Percentiles rank a stretch among this genome's conserved stretches.
These are phyloP conservation scores for Orobanche coerulescens DNA, from an alignment of 257 asterid species.

Conservation along the genomic window DNA sequence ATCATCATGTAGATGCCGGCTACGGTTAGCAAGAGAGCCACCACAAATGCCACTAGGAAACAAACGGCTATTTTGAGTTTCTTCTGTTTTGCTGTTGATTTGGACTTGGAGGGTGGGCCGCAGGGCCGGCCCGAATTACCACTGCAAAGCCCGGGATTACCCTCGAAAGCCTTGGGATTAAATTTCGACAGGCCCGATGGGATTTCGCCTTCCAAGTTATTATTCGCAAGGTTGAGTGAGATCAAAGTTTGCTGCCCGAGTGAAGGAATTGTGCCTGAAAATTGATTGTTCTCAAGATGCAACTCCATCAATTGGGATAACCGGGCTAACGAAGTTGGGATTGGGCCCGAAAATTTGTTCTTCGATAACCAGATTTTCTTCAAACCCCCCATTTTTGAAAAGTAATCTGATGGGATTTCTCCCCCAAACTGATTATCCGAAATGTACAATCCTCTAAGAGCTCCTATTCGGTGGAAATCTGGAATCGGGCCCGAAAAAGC, in stretches of 20 bases:
- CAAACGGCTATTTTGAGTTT: slow-evolving; percentile 19
- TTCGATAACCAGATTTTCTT: slow-evolving; percentile 65
- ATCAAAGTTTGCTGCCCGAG: slow-evolving; percentile 30
- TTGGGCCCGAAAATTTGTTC: slow-evolving; percentile 51
- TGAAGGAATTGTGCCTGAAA: slow-evolving; percentile 54
- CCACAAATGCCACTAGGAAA: slow-evolving; percentile 15
- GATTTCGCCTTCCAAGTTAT: slow-evolving; percentile 53
- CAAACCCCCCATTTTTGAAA: slow-evolving; percentile 38
- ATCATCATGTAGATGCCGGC: slow-evolving; percentile 26
- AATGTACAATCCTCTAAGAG: slow-evolving; percentile 47
- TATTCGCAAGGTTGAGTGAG: slow-evolving; percentile 43
- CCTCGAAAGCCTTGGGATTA: slow-evolving; percentile 30
- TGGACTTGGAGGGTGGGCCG: not conserved
- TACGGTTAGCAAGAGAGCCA: slow-evolving; percentile 20
- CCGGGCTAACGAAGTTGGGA: slow-evolving; percentile 42
- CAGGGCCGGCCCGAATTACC: slow-evolving; percentile 32
- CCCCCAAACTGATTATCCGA: slow-evolving; percentile 59
- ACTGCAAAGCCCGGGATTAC: slow-evolving; percentile 61
- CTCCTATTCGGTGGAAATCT: slow-evolving; percentile 39
- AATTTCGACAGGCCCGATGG: slow-evolving; percentile 39
- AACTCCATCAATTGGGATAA: slow-evolving; percentile 42
- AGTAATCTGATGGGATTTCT: slow-evolving; percentile 51
- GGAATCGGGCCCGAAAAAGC: slow-evolving; percentile 72
- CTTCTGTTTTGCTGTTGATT: not conserved
- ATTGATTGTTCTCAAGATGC: slow-evolving; percentile 54